Conservation (phyloP, 208 protist species). For the Porcisia deanei region DNA sequence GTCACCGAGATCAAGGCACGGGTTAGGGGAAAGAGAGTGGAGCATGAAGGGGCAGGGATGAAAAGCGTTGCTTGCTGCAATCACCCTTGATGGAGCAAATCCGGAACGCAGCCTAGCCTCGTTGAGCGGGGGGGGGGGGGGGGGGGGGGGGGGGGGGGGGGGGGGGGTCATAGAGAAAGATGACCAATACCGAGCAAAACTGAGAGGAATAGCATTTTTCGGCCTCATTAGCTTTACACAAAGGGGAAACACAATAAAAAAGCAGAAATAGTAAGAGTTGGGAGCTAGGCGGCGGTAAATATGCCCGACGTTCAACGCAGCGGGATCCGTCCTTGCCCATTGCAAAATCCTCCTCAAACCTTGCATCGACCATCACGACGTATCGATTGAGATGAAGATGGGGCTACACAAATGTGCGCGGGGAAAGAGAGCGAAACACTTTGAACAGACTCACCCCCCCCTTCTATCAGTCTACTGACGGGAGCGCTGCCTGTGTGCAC, state of each 20-base stretch:
- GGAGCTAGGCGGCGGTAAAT: background rate
- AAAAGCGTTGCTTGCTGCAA: background rate
- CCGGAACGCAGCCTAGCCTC: background rate
- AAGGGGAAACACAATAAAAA: too few relatives aligned
- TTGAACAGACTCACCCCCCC: slow-evolving; percentile 10
- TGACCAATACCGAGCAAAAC: background rate
- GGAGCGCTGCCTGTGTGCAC: slow-evolving; percentile 9
- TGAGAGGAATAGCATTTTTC: background rate
- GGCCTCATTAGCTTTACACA: background rate
- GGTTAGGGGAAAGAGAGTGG: background rate
- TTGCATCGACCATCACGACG: background rate
- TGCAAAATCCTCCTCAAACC: background rate
- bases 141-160: background rate
- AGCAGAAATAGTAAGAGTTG: too few relatives aligned
- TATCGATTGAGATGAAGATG: background rate
- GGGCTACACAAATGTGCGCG: background rate
- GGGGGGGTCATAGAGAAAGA: background rate
- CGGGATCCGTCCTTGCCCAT: background rate
- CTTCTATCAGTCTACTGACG: slow-evolving; percentile 13
- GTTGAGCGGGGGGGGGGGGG: background rate
- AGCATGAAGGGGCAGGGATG: background rate
- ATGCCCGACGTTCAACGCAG: background rate
- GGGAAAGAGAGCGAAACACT: background rate
- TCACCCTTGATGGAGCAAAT: background rate
- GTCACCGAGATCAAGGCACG: background rate